Percentiles rank a stretch among this genome's conserved stretches.
Conservation (phyloP, 2,329 filamentous ascomycete genomes). For the Phialocephala sp. region DNA sequence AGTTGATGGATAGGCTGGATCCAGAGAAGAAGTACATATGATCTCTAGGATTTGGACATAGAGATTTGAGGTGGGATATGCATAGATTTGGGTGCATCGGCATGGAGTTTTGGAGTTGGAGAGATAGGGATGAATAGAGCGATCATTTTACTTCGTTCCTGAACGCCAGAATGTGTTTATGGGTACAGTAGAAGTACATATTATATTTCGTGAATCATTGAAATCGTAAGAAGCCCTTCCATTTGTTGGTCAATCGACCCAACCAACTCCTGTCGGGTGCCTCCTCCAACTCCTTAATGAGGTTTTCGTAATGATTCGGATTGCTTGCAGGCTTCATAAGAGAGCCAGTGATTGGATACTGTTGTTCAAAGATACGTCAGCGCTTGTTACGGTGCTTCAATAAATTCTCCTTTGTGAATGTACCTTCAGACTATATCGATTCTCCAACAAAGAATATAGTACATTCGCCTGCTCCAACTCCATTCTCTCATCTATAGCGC, state of each 20-base stretch:
- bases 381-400: neutral
- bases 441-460: slow-evolving; percentile 62
- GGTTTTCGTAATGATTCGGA: slow-evolving; percentile 66
- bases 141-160: slow-evolving; percentile 2
- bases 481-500: slow-evolving; percentile 48
- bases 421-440: slow-evolving; percentile 64
- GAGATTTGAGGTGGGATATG: neutral
- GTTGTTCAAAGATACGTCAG: slow-evolving; percentile 10
- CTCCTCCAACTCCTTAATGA: slow-evolving; percentile 66
- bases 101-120: slow-evolving; percentile 32
- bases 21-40: slow-evolving; percentile 84
- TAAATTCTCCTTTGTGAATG: slow-evolving; percentile 5
- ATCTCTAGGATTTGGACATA: slow-evolving; percentile 2
- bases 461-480: slow-evolving; percentile 64
- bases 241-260: slow-evolving; percentile 56
- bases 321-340: slow-evolving; percentile 65
- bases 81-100: slow-evolving; percentile 22
- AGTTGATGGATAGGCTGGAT: slow-evolving; percentile 79
- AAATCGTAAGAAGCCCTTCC: slow-evolving; percentile 65
- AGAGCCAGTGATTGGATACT: slow-evolving; percentile 56
- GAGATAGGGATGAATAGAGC: slow-evolving; percentile 21
- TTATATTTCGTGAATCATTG: slow-evolving; percentile 44
- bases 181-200: slow-evolving; percentile 18
- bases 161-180: slow-evolving; percentile 16
- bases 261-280: slow-evolving; percentile 63